Conservation (phyloP, 139 green algal species). For the Closterium sp. region DNA sequence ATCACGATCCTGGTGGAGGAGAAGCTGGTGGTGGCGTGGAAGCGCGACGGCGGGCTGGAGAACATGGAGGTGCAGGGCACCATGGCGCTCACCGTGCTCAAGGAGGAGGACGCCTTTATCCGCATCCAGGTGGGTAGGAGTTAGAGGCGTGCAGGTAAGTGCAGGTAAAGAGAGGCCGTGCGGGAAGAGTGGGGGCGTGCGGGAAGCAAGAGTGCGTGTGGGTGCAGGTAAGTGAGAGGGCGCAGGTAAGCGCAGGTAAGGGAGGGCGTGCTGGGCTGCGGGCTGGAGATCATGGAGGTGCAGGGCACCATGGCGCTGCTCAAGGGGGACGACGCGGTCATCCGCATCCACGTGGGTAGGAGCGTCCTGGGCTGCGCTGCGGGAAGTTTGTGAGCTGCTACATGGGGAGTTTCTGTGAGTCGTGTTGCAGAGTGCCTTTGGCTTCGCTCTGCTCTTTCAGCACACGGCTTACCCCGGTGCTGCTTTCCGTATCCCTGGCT, state of each 20-base stretch:
- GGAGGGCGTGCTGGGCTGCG: too few relatives aligned
- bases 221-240: too few relatives aligned
- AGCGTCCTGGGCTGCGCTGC: background rate
- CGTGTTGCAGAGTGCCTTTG: too few relatives aligned
- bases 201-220: too few relatives aligned
- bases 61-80: constrained; percentile 91
- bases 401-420: too few relatives aligned
- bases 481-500: too few relatives aligned
- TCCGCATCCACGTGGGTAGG: constrained; percentile 59
- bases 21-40: constrained; percentile 66
- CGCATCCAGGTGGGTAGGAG: constrained; percentile 52
- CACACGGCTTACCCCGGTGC: too few relatives aligned
- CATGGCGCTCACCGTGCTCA: constrained; percentile 74
- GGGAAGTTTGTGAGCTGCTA: background rate
- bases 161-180: too few relatives aligned
- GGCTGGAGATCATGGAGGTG: constrained; percentile 91
- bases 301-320: constrained; percentile 82
- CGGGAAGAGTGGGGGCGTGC: too few relatives aligned
- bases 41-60: constrained; percentile 91
- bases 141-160: background rate
- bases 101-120: constrained; percentile 74
- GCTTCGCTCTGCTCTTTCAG: too few relatives aligned
- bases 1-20: constrained; percentile 58
- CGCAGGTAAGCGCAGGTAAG: too few relatives aligned
- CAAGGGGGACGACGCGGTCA: constrained; percentile 71